These are phyloP conservation scores for Diplodia scrobiculata DNA, from an alignment of 2,329 filamentous ascomycete genomes.

Conservation along the genomic window DNA sequence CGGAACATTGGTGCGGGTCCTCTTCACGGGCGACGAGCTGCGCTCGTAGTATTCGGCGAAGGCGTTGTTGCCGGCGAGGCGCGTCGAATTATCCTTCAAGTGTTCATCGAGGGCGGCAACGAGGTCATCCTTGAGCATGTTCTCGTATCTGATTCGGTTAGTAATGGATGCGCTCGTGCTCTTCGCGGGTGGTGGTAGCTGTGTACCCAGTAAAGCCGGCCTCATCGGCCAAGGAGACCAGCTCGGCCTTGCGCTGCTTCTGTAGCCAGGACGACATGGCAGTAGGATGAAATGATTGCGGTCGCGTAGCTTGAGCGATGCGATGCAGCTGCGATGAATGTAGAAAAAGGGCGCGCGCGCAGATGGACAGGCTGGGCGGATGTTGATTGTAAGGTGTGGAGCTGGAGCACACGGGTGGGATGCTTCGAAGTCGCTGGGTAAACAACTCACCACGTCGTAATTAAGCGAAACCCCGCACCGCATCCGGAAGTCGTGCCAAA, in stretches of 20 bases:
- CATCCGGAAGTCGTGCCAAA: slow-evolving; percentile 9
- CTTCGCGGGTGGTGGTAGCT: slow-evolving; percentile 34
- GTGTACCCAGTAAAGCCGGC: slow-evolving; percentile 73
- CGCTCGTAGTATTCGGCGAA: slow-evolving; percentile 78
- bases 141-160: slow-evolving; percentile 60
- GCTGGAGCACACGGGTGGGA: slow-evolving; percentile 11
- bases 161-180: slow-evolving; percentile 28
- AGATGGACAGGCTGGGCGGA: slow-evolving; percentile 11
- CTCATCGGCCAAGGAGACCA: slow-evolving; percentile 71
- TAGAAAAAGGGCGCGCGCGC: slow-evolving; percentile 9
- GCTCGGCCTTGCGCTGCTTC: slow-evolving; percentile 78
- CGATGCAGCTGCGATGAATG: slow-evolving; percentile 9
- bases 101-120: slow-evolving; percentile 73
- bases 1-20: slow-evolving; percentile 42
- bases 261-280: slow-evolving; percentile 76
- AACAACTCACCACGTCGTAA: slow-evolving; percentile 12
- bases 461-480: slow-evolving; percentile 25
- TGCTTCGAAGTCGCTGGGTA: slow-evolving; percentile 24
- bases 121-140: slow-evolving; percentile 76
- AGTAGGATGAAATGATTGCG: slow-evolving; percentile 25
- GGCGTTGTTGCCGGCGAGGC: slow-evolving; percentile 63
- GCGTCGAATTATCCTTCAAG: slow-evolving; percentile 67
- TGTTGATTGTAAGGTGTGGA: slow-evolving; percentile 12
- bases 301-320: slow-evolving; percentile 29
- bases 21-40: slow-evolving; percentile 56